These are phyloP conservation scores for Debaryomyces coudertii DNA, from an alignment of 1,139 yeast genomes.

Conservation along the genomic window DNA sequence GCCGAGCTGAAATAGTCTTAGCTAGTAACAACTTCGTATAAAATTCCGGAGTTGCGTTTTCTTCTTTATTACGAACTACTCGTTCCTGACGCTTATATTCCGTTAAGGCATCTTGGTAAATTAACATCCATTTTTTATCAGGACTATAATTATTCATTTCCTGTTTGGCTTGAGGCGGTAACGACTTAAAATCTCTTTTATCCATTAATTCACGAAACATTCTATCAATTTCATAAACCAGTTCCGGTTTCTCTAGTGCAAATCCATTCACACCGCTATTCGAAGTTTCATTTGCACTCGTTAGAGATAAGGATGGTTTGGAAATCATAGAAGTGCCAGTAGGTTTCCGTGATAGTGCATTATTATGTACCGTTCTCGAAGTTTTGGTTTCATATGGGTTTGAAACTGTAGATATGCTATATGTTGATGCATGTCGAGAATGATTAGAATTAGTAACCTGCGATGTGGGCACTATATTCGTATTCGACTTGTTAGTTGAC, in stretches of 20 bases:
- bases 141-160: slow-evolving; percentile 77
- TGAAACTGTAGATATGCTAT: slow-evolving; percentile 33
- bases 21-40: slow-evolving; percentile 78
- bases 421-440: slow-evolving; percentile 45
- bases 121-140: slow-evolving; percentile 89
- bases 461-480: slow-evolving; percentile 33
- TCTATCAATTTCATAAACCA: slow-evolving; percentile 62
- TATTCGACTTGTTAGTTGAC: slow-evolving; percentile 52
- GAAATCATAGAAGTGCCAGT: slow-evolving; percentile 34
- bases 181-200: slow-evolving; percentile 77
- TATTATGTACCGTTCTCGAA: slow-evolving; percentile 15
- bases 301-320: slow-evolving; percentile 31
- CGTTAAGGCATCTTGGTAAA: slow-evolving; percentile 82
- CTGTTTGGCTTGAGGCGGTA: slow-evolving; percentile 76
- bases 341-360: slow-evolving; percentile 23
- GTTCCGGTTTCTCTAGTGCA: slow-evolving; percentile 56
- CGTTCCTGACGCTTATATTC: slow-evolving; percentile 67
- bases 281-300: slow-evolving; percentile 25
- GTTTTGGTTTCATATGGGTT: slow-evolving; percentile 39
- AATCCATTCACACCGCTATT: slow-evolving; percentile 25
- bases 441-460: slow-evolving; percentile 38
- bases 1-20: slow-evolving; percentile 67
- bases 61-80: slow-evolving; percentile 31
- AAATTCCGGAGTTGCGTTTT: slow-evolving; percentile 66
- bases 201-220: slow-evolving; percentile 75